Evolutionary conservation across 805 yeast species (phyloP).

Genomic region (Wickerhamiella bombiphila): DNA sequence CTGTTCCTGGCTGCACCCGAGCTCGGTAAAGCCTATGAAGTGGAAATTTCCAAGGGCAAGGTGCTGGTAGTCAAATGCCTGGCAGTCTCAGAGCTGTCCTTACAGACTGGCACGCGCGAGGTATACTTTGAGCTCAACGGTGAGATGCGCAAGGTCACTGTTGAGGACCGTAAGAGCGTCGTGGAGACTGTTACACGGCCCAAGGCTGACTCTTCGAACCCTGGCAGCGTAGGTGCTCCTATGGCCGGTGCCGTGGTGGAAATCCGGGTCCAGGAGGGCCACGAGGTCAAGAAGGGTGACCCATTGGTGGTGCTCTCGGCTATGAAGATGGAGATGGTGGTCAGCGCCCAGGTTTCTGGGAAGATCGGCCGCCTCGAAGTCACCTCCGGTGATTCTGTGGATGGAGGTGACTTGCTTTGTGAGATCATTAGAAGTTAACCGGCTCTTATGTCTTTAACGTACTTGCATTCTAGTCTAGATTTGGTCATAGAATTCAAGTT

Average conservation of each 20-base stretch:
- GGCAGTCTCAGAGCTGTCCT: slow-evolving; percentile 81
- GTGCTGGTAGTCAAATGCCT: slow-evolving; percentile 76
- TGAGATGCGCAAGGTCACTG: slow-evolving; percentile 90
- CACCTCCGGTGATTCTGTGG: slow-evolving; percentile 89
- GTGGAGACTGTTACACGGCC: slow-evolving; percentile 76
- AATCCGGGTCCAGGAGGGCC: slow-evolving; percentile 76
- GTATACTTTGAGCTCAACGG: slow-evolving; percentile 97
- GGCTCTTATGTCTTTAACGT: background rate
- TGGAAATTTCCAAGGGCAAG: slow-evolving; percentile 91
- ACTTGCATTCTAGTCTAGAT: background rate
- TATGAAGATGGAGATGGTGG: slow-evolving; percentile 99
- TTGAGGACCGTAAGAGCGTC: slow-evolving; percentile 75
- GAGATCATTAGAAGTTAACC: slow-evolving; percentile 28
- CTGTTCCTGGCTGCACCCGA: slow-evolving; percentile 77
- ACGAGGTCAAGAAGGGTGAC: slow-evolving; percentile 90
- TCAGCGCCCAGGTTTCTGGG: slow-evolving; percentile 82
- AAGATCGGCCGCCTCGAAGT: slow-evolving; percentile 60
- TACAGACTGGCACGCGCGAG: slow-evolving; percentile 80
- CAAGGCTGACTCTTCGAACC: slow-evolving; percentile 77
- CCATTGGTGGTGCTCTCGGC: slow-evolving; percentile 88
- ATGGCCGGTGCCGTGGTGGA: slow-evolving; percentile 98
- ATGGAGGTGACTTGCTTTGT: slow-evolving; percentile 78
- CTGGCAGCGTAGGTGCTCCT: slow-evolving; percentile 93
- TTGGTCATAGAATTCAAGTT: background rate
- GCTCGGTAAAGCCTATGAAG: slow-evolving; percentile 75